These are phyloP conservation scores for Alloteropsis semialata DNA, from an alignment of 176 grass and related monocot species.

Conservation along the genomic window DNA sequence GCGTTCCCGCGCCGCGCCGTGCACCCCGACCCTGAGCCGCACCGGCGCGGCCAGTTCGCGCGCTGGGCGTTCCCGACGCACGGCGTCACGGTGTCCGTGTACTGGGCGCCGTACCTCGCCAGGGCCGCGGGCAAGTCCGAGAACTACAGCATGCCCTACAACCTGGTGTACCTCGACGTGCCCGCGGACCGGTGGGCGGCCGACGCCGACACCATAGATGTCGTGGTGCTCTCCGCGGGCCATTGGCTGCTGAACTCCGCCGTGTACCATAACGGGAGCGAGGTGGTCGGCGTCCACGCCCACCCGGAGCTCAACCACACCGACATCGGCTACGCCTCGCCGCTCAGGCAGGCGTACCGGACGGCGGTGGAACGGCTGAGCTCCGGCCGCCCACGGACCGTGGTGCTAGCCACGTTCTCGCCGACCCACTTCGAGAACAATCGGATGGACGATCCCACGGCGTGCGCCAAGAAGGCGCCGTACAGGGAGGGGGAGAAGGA, in stretches of 20 bases:
- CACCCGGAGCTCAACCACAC: slow-evolving; percentile 30
- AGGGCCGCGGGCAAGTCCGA: slow-evolving; percentile 9
- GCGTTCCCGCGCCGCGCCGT: neutral
- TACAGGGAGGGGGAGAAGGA: slow-evolving; percentile 50
- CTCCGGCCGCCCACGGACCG: neutral
- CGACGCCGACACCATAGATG: slow-evolving; percentile 36
- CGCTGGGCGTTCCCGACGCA: slow-evolving; percentile 25
- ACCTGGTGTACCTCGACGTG: slow-evolving; percentile 25
- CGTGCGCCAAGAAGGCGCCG: slow-evolving; percentile 38
- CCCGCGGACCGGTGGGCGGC: slow-evolving; percentile 30
- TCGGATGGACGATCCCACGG: slow-evolving; percentile 22
- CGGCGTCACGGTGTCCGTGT: slow-evolving; percentile 37
- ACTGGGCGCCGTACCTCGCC: slow-evolving; percentile 45
- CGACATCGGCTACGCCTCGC: slow-evolving; percentile 42
- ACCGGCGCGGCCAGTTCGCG: slow-evolving; percentile 4
- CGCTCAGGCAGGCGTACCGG: slow-evolving; percentile 29
- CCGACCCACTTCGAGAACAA: slow-evolving; percentile 50
- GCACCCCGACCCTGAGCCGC: neutral
- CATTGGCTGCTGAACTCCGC: slow-evolving; percentile 44
- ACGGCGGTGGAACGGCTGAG: neutral
- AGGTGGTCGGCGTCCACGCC: slow-evolving; percentile 34
- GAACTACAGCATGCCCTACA: neutral
- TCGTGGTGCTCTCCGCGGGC: slow-evolving; percentile 25
- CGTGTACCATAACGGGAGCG: slow-evolving; percentile 37
- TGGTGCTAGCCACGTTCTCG: slow-evolving; percentile 44